Evolutionary conservation across 2,329 filamentous ascomycete species (phyloP), one percentile per base, ranked within the genome.

Genomic region (Xylariomycetidae sp.): DNA sequence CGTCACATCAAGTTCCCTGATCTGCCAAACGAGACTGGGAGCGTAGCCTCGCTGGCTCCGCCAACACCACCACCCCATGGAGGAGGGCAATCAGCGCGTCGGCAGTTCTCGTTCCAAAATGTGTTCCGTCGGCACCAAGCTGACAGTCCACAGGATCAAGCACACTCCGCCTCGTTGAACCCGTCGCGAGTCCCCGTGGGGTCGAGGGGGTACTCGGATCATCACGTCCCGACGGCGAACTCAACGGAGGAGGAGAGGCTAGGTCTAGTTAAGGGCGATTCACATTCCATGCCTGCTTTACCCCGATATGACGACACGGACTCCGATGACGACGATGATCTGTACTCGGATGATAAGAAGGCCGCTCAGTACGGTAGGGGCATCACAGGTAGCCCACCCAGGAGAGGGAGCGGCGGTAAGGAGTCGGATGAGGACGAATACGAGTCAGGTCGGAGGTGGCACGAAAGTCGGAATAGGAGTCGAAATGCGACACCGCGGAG

Each of bases 21-120:
- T 16, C 46, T 52, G 14, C 64, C 66, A 3, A 64, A 59, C 30
- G 58, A 59, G 31, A 65, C 57, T 42, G 64, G 58, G 38, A 62
- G 59, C 40, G 61, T 54, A 48, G 60, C 54, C 14, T 64, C 60
- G 31, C 59, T 71, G 10, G 64, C 61, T 3, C 70, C 78, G 2
- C 81, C 82, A 1, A 71, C 75, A 4, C 80, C 81, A 2, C 80
- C 80, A 4, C 78, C 72, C 4, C 76, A 76, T 38, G 61, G 27
- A 59, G 51, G 38, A 7, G 40, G 37, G 33, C 44, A 73, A 34
- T 66, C 67, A 18, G 77, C 83, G 9, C 75, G 69, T 45, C 75
- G 90, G 40, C 87, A 95, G 54, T 98, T 97, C 63, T 94, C 86
- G 13, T 97, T 97, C 69, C 83, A 89, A 45, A 88, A 85, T 45